phyloP scores from a whole-genome alignment of 2,329 filamentous ascomycete species.

The Capronia coronata region DNA sequence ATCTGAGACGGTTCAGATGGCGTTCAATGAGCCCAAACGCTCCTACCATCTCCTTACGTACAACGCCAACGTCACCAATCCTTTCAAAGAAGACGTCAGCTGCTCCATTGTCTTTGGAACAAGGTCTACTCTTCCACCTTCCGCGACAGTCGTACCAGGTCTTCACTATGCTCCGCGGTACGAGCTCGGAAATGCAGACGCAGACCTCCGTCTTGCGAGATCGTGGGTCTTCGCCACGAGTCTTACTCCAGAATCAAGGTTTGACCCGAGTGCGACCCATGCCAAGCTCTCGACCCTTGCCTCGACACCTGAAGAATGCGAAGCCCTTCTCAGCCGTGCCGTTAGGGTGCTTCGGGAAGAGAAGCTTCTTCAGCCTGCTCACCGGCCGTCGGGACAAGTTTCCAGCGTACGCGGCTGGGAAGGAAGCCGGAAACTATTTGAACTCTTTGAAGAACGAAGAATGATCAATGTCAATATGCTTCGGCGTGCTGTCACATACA shows the following conservation, averaged over 20 bases:
- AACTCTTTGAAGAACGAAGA: conserved; percentile 40
- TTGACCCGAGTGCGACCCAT: conserved; percentile 35
- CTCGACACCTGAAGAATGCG: conserved; percentile 14
- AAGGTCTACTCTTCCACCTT: conserved; percentile 12
- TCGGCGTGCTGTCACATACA: conserved; percentile 39
- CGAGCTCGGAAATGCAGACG: conserved; percentile 9
- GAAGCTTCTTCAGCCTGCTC: conserved; percentile 15
- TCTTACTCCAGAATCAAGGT: conserved; percentile 39
- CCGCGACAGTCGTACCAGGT: neutral
- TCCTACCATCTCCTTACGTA: conserved; percentile 36
- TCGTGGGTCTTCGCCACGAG: conserved; percentile 46
- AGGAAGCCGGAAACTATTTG: conserved; percentile 31
- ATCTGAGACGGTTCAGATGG: conserved; percentile 40
- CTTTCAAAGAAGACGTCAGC: conserved; percentile 33
- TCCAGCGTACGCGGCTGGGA: conserved; percentile 15
- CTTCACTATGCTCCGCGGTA: conserved; percentile 8
- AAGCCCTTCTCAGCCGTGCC: conserved; percentile 35
- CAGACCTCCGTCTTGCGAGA: conserved; percentile 32
- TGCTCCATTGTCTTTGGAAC: conserved; percentile 35
- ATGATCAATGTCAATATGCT: conserved; percentile 38
- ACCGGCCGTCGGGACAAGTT: conserved; percentile 36
- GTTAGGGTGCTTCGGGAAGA: conserved; percentile 36
- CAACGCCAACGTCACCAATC: conserved; percentile 31
- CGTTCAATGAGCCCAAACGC: conserved; percentile 31
- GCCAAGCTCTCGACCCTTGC: conserved; percentile 29